These are phyloP conservation scores for Umbelopsis isabellina DNA, from an alignment of 192 early-diverging fungal genomes.

Conservation along the genomic window DNA sequence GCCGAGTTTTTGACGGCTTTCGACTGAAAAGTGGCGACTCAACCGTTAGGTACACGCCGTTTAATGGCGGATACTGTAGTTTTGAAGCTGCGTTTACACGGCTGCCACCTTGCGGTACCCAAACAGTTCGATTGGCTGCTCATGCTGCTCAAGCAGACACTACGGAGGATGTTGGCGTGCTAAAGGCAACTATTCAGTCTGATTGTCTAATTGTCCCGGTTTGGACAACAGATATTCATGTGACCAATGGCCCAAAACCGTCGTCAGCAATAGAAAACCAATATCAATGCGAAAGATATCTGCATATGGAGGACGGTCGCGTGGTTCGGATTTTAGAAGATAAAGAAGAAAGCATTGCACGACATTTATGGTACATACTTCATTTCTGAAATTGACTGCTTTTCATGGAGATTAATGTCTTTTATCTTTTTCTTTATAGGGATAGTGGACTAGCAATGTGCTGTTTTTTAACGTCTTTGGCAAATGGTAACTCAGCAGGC, in stretches of 20 bases:
- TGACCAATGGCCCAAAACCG: background rate
- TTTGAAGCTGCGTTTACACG: constrained; percentile 11
- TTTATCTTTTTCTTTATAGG: constrained; percentile 10
- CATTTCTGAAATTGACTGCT: background rate
- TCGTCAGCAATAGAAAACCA: constrained; percentile 12
- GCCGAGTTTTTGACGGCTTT: background rate
- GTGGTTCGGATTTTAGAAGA: constrained; percentile 31
- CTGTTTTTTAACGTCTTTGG: background rate
- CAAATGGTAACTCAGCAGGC: background rate
- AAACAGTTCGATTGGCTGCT: background rate
- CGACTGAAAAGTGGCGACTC: background rate
- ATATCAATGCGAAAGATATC: constrained; percentile 28
- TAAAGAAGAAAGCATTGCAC: constrained; percentile 34
- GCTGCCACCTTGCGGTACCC: constrained; percentile 1
- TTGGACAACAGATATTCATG: constrained; percentile 19
- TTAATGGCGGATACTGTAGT: constrained; percentile 22
- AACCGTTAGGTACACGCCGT: background rate
- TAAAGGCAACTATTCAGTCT: constrained; percentile 6
- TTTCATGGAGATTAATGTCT: background rate
- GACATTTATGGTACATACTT: constrained; percentile 34
- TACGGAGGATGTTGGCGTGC: background rate
- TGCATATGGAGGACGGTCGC: background rate
- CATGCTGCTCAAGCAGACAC: background rate
- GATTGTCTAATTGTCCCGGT: constrained; percentile 21
- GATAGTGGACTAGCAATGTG: constrained; percentile 42